Conservation (phyloP, 1,284 basidiomycete species). For the Trametes polyzona region DNA sequence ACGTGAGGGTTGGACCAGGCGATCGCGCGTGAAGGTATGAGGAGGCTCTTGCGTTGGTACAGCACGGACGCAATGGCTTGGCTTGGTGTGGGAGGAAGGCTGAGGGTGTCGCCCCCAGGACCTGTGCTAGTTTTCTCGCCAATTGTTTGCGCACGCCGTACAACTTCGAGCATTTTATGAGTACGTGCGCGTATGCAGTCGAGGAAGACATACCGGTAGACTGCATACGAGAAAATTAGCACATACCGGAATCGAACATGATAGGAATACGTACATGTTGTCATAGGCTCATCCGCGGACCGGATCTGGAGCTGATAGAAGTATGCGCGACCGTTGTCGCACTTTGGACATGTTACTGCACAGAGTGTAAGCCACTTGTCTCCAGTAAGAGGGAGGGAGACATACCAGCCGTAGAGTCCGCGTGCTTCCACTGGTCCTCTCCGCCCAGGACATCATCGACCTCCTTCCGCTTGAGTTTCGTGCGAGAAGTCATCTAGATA, state of each 20-base stretch:
- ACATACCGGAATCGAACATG: constrained; percentile 5
- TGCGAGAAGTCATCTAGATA: constrained; percentile 91
- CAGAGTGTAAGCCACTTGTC: not conserved
- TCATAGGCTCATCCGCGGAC: constrained; percentile 97
- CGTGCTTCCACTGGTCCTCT: constrained; percentile 94
- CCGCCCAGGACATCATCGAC: constrained; percentile 95
- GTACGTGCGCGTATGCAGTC: not conserved
- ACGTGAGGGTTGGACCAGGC: too few species aligned
- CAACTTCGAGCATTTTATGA: constrained; percentile 43
- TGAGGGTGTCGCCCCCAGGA: too few species aligned
- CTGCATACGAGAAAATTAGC: constrained; percentile 27
- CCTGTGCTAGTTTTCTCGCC: constrained; percentile 58
- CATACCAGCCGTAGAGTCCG: constrained; percentile 83
- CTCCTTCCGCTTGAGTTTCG: constrained; percentile 81
- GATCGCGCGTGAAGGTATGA: too few species aligned
- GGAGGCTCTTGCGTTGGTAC: too few species aligned
- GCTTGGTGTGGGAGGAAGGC: not conserved
- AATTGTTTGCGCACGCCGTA: constrained; percentile 58
- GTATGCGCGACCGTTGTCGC: constrained; percentile 88
- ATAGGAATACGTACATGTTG: constrained; percentile 75
- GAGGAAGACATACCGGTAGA: constrained; percentile 37
- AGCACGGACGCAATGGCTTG: not conserved
- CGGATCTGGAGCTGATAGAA: constrained; percentile 97
- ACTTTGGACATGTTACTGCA: constrained; percentile 83
- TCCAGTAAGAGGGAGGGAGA: constrained; percentile 28